A percentile compares a stretch with the other conserved stretches of the same genome.
These are phyloP conservation scores for Microthyrium microscopicum DNA, from an alignment of 2,329 filamentous ascomycete genomes.

Conservation along the genomic window DNA sequence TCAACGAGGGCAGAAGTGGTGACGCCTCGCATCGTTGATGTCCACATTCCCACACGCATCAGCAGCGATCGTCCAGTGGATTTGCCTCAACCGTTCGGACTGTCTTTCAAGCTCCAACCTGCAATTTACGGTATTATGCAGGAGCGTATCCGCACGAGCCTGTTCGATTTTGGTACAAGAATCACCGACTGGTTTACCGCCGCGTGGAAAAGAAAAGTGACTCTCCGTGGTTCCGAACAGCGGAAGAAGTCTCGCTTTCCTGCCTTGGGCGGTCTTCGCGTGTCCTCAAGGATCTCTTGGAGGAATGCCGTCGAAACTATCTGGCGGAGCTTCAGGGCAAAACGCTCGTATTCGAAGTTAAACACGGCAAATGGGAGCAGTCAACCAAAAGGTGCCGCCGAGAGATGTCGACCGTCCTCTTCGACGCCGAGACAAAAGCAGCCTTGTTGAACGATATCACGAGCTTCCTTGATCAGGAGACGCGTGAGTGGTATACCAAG, in stretches of 20 bases:
- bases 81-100: too few relatives aligned
- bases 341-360: constrained; percentile 3
- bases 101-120: too few relatives aligned
- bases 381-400: not conserved
- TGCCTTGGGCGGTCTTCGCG: not conserved
- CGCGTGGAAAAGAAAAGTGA: too few relatives aligned
- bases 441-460: constrained; percentile 1
- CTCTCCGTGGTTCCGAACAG: too few relatives aligned
- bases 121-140: too few relatives aligned
- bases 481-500: constrained; percentile 63
- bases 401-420: constrained; percentile 3
- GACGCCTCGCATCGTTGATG: too few relatives aligned
- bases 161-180: too few relatives aligned
- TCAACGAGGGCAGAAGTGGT: too few relatives aligned
- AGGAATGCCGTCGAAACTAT: constrained; percentile 2
- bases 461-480: constrained; percentile 42
- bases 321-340: constrained; percentile 2
- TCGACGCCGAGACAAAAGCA: constrained; percentile 1
- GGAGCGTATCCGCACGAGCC: too few relatives aligned
- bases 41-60: too few relatives aligned
- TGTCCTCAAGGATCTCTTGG: constrained; percentile 2
- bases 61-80: too few relatives aligned
- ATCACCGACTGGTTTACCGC: too few relatives aligned
- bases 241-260: not conserved
- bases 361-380: constrained; percentile 1